phyloP scores from a whole-genome alignment of 192 early-diverging fungal species.

The Mortierella claussenii region DNA sequence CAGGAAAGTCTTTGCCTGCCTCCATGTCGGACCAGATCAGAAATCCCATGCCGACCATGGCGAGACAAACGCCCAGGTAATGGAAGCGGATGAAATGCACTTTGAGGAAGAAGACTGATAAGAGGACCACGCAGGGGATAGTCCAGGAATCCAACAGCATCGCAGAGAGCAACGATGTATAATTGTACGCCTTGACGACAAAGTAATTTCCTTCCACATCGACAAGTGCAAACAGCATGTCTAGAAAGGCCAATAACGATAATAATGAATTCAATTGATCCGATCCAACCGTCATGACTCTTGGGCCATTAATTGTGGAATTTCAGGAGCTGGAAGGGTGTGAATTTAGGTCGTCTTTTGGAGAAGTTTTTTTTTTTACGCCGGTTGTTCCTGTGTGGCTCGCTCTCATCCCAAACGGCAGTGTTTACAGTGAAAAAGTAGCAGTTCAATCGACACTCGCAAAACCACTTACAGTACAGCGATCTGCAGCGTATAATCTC shows the following conservation, averaged over 20 bases:
- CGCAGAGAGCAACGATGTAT: conserved; percentile 79
- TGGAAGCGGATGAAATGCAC: conserved; percentile 73
- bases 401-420: too few relatives aligned
- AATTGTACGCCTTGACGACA: conserved; percentile 79
- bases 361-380: too few relatives aligned
- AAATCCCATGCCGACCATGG: conserved; percentile 75
- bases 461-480: conserved; percentile 54
- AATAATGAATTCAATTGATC: too few relatives aligned
- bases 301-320: too few relatives aligned
- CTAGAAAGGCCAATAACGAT: too few relatives aligned
- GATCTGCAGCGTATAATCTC: conserved; percentile 53
- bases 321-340: not conserved
- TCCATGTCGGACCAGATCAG: conserved; percentile 73
- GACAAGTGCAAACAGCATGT: conserved; percentile 69
- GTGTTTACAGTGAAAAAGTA: too few relatives aligned
- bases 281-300: too few relatives aligned
- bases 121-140: conserved; percentile 74
- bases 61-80: conserved; percentile 74
- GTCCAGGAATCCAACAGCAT: conserved; percentile 86
- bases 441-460: too few relatives aligned
- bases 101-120: conserved; percentile 72
- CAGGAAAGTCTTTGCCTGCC: conserved; percentile 62
- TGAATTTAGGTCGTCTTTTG: too few relatives aligned
- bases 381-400: too few relatives aligned
- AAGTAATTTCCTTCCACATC: conserved; percentile 89